Conservation (phyloP, 371 early-diverging fungal genomes). For the Apophysomyces variabilis region DNA sequence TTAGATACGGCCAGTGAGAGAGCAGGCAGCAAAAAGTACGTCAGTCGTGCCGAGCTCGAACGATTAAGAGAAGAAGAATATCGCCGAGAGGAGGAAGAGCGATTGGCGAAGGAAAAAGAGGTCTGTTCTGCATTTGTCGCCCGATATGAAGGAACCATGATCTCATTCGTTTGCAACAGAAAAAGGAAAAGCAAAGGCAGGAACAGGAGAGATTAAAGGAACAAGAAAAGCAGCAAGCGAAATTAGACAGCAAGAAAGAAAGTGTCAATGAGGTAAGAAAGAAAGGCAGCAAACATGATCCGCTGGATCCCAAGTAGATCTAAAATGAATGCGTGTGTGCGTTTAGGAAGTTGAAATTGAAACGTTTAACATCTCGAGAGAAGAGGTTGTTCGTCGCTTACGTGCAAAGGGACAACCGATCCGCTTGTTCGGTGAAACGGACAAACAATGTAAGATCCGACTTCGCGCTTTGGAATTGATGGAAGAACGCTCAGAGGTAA, state of each 20-base stretch:
- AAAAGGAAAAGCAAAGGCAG: constrained; percentile 39
- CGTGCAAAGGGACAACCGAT: constrained; percentile 92
- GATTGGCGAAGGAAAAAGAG: constrained; percentile 53
- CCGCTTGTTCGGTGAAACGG: constrained; percentile 91
- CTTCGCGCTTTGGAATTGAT: constrained; percentile 84
- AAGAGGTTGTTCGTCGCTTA: constrained; percentile 84
- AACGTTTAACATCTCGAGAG: constrained; percentile 68
- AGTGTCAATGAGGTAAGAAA: constrained; percentile 16
- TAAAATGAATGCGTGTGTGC: neutral
- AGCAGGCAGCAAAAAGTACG: constrained; percentile 63
- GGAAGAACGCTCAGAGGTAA: constrained; percentile 71
- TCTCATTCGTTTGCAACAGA: constrained; percentile 23
- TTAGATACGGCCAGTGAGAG: constrained; percentile 40
- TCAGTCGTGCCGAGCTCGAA: constrained; percentile 80
- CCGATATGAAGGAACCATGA: neutral
- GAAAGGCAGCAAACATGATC: neutral
- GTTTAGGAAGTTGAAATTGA: constrained; percentile 36
- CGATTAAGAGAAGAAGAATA: constrained; percentile 71
- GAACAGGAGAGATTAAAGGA: constrained; percentile 35
- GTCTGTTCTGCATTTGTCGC: constrained; percentile 13
- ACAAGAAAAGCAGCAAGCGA: constrained; percentile 28
- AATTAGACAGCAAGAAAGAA: constrained; percentile 22
- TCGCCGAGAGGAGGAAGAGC: constrained; percentile 58
- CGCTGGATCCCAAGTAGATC: neutral
- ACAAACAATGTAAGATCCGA: constrained; percentile 80